Conservation (phyloP, 441 rosid genomes). For the Mallotus japonicus region DNA sequence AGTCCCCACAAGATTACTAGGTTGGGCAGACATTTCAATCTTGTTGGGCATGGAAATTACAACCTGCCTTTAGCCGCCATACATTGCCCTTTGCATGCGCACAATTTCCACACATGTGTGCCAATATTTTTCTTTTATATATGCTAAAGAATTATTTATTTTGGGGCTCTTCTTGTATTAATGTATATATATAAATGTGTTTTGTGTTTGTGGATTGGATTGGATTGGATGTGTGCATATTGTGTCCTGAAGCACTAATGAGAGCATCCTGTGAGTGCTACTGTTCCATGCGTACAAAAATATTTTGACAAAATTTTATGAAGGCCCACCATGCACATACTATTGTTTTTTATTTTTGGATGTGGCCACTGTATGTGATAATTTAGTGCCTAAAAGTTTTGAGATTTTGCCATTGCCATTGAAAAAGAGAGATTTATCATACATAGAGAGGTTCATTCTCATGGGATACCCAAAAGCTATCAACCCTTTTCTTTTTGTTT, state of each 20-base stretch:
- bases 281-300: constrained; percentile 75
- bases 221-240: too few species aligned
- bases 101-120: constrained; percentile 32
- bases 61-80: constrained; percentile 56
- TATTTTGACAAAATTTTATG: constrained; percentile 25
- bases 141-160: neutral
- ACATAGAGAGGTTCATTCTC: constrained; percentile 13
- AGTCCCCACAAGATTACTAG: constrained; percentile 37
- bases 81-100: constrained; percentile 24
- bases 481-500: neutral
- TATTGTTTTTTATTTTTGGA: constrained; percentile 15
- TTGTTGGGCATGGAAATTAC: constrained; percentile 32
- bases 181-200: neutral
- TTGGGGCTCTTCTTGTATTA: neutral
- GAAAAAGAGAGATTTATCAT: too few species aligned
- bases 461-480: constrained; percentile 7
- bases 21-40: constrained; percentile 31
- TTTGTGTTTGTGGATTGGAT: too few species aligned
- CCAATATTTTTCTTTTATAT: constrained; percentile 1
- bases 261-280: constrained; percentile 48
- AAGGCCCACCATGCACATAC: constrained; percentile 42
- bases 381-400: constrained; percentile 22
- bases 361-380: constrained; percentile 23
- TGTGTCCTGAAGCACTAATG: constrained; percentile 25
- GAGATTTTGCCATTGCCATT: neutral